Evolutionary conservation across 345 rosid species (phyloP).

Genomic region (Camelina hispida): DNA sequence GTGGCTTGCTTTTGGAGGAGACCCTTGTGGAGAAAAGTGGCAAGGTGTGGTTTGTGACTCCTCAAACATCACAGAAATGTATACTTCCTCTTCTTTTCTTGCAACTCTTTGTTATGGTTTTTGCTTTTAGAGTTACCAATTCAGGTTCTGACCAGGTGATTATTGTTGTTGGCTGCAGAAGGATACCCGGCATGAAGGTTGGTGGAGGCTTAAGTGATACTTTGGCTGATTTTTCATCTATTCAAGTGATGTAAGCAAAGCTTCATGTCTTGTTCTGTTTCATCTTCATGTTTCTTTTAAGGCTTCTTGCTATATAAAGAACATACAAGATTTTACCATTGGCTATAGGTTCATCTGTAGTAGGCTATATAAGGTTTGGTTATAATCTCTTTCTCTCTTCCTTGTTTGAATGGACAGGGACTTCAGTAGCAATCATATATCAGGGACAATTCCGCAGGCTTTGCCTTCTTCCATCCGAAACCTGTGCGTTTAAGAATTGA

Average conservation of each 20-base stretch:
- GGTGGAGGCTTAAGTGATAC: constrained; percentile 64
- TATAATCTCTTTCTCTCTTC: constrained; percentile 10
- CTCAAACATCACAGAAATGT: constrained; percentile 81
- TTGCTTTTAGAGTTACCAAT: constrained; percentile 28
- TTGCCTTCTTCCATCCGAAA: constrained; percentile 70
- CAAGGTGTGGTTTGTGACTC: constrained; percentile 83
- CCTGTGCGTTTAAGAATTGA: constrained; percentile 56
- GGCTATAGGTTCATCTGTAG: constrained; percentile 2
- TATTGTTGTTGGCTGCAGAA: constrained; percentile 57
- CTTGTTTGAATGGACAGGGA: constrained; percentile 62
- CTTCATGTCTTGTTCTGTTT: constrained; percentile 15
- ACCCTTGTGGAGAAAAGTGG: constrained; percentile 91
- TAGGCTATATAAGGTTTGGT: not conserved
- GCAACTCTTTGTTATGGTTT: constrained; percentile 31
- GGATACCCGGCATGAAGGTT: constrained; percentile 61
- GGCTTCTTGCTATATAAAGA: constrained; percentile 8
- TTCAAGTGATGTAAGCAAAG: constrained; percentile 72
- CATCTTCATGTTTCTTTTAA: constrained; percentile 7
- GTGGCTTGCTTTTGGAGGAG: constrained; percentile 89
- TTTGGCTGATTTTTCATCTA: constrained; percentile 62
- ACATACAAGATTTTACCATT: constrained; percentile 8
- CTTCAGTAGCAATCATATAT: constrained; percentile 80
- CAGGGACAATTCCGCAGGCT: constrained; percentile 75
- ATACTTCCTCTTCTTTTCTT: constrained; percentile 12
- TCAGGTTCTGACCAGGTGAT: constrained; percentile 32